These are phyloP conservation scores for Pezicula rhizophila DNA, from an alignment of 2,329 filamentous ascomycete genomes.

Conservation along the genomic window DNA sequence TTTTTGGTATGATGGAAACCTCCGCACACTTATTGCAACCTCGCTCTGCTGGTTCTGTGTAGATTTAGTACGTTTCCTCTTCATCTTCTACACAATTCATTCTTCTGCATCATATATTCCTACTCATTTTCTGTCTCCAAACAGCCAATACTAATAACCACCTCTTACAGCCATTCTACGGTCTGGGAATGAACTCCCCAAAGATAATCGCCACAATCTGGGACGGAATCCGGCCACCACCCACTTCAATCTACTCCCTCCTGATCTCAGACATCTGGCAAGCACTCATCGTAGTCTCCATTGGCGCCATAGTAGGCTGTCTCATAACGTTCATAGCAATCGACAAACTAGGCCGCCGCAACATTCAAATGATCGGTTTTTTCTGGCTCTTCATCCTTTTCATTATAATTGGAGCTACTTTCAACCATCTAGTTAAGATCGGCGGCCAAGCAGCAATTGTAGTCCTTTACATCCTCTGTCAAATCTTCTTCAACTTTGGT, in stretches of 20 bases:
- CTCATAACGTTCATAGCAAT: constrained; percentile 15
- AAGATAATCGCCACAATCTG: constrained; percentile 13
- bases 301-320: constrained; percentile 12
- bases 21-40: constrained; percentile 59
- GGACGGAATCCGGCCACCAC: constrained; percentile 7
- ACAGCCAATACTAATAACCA: too few species aligned
- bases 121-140: too few species aligned
- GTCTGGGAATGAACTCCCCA: constrained; percentile 58
- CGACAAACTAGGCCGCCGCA: constrained; percentile 14
- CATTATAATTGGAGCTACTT: constrained; percentile 23
- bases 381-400: constrained; percentile 20
- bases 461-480: constrained; percentile 35
- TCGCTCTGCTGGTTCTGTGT: constrained; percentile 21
- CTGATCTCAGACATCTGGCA: constrained; percentile 14
- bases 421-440: constrained; percentile 16
- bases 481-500: constrained; percentile 42
- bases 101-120: too few species aligned
- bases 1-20: constrained; percentile 38
- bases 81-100: too few species aligned
- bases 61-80: background rate
- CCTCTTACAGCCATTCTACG: constrained; percentile 41
- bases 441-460: constrained; percentile 26
- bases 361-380: constrained; percentile 18
- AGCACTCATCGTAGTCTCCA: constrained; percentile 14
- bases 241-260: constrained; percentile 7